Percentiles rank a stretch among this genome's conserved stretches.
Evolutionary conservation across 331 rosid species (phyloP).

Genomic region (Malus hybrid): DNA sequence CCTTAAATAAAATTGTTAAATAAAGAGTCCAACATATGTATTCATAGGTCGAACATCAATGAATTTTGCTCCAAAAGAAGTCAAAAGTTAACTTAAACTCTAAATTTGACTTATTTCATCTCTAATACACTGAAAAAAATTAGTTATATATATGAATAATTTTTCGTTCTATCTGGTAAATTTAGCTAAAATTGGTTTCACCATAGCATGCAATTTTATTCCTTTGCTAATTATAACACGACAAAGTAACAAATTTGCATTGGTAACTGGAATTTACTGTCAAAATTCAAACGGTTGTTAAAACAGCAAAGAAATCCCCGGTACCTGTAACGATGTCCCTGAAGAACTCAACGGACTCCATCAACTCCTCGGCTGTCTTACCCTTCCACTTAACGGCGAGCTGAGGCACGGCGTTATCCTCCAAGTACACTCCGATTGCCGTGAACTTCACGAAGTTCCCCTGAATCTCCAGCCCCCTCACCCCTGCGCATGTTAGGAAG

Average conservation of each 20-base stretch:
- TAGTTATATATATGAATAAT: too few relatives aligned
- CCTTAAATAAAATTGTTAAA: too few relatives aligned
- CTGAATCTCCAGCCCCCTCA: conserved; percentile 51
- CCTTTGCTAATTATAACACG: too few relatives aligned
- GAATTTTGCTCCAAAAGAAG: too few relatives aligned
- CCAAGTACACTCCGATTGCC: conserved; percentile 57
- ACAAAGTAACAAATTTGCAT: background rate
- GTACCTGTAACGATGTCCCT: conserved; percentile 62
- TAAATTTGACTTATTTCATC: too few relatives aligned
- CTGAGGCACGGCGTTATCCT: conserved; percentile 36
- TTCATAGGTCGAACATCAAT: too few relatives aligned
- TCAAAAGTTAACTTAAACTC: too few relatives aligned
- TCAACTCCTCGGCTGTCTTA: conserved; percentile 30
- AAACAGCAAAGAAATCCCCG: background rate
- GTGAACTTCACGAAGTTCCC: conserved; percentile 74
- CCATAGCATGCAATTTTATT: background rate
- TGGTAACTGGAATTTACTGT: background rate
- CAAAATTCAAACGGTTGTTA: background rate
- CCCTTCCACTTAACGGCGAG: conserved; percentile 70
- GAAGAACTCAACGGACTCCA: conserved; percentile 61
- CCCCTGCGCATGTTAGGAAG: conserved; percentile 29
- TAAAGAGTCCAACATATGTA: too few relatives aligned
- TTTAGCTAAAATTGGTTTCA: background rate
- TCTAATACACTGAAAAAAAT: too few relatives aligned
- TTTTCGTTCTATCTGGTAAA: too few relatives aligned